phyloP scores from a whole-genome alignment of 1,139 yeast genomes.

The Meyerozyma athensensis region DNA sequence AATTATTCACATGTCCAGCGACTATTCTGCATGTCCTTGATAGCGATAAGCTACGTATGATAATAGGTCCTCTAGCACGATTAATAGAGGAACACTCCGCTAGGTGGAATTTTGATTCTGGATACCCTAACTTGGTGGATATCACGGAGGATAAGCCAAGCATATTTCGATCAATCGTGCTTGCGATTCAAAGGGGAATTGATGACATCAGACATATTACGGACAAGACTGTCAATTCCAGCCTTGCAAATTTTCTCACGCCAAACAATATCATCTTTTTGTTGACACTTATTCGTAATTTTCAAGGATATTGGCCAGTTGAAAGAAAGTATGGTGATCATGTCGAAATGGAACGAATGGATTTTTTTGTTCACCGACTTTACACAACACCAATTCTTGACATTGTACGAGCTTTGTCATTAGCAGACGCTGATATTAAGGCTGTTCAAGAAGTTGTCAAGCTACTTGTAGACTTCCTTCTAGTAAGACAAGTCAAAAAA shows the following conservation, averaged over 20 bases:
- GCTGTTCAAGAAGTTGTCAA: constrained; percentile 16
- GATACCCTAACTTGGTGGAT: constrained; percentile 28
- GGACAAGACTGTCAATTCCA: constrained; percentile 25
- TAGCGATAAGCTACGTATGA: constrained; percentile 30
- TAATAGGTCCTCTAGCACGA: constrained; percentile 46
- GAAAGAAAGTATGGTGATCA: constrained; percentile 64
- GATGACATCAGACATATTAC: constrained; percentile 42
- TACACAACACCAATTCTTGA: constrained; percentile 45
- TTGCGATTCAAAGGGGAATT: constrained; percentile 31
- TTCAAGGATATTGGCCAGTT: constrained; percentile 56
- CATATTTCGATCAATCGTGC: constrained; percentile 4
- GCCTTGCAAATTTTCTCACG: constrained; percentile 20
- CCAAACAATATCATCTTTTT: constrained; percentile 33
- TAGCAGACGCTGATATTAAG: constrained; percentile 21
- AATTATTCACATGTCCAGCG: constrained; percentile 62
- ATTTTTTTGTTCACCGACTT: constrained; percentile 45
- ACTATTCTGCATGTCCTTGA: constrained; percentile 42
- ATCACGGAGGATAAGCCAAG: constrained; percentile 16
- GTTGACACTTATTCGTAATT: constrained; percentile 40
- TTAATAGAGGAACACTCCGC: constrained; percentile 39
- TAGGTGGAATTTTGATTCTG: constrained; percentile 21
- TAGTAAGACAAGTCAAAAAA: constrained; percentile 18
- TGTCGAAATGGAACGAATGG: constrained; percentile 51
- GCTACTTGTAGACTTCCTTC: constrained; percentile 23
- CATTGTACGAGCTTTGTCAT: constrained; percentile 42